Base-by-base conservation (phyloP, 352 stramenopile species). In the Globisporangium emineosum region DNA sequence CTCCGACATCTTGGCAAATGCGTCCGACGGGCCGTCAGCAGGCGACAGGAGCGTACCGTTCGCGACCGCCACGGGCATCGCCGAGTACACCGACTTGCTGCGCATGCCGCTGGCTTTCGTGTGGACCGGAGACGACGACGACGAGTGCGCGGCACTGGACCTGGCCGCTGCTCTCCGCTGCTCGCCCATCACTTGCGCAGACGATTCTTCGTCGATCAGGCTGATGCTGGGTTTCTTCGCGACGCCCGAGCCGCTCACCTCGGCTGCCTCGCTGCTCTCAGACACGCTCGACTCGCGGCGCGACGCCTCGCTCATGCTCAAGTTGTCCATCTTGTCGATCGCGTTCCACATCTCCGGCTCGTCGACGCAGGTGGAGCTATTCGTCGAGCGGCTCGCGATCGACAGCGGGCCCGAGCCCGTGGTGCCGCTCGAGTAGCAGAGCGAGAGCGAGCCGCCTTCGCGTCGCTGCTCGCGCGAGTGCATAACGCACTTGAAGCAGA, bases 401-500 rank as follows among this genome's bases (percentile, higher is more conserved):
- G 50, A 52, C 19, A 29, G 13, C 7, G 59, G 37, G 21, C 13
- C 15, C 27, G 45, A 45, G 7, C 32, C 32, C 19, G 9, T 23
- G 17, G 19, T 27, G 23, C 17, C 23, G 32, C 33, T 57, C 42
- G 42, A 29, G 27, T 62, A 30, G 4, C 17, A 50, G 27, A 59
- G 17, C 17, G 53, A 59, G 19, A 59, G 53, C 9, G 53, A 42
- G 33, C 45, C 33, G 2, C 47, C 47, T 23, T 42, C 30, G 32
- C 37, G 33, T 2, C 59, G 59, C 47, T 58, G 47, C 33, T 64
- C 25, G 43, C 66, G 66, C 25, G 61, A 60, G 47, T 71, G 50
- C 17, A 66, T 66, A 8, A 71, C 62, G 50, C 66, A 71, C 49
- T 68, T 65, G 37, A 71, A 43, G 43, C 66, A 71, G 62, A 69